phyloP scores from a whole-genome alignment of 129 eudicot species.

The Deinandra increscens region DNA sequence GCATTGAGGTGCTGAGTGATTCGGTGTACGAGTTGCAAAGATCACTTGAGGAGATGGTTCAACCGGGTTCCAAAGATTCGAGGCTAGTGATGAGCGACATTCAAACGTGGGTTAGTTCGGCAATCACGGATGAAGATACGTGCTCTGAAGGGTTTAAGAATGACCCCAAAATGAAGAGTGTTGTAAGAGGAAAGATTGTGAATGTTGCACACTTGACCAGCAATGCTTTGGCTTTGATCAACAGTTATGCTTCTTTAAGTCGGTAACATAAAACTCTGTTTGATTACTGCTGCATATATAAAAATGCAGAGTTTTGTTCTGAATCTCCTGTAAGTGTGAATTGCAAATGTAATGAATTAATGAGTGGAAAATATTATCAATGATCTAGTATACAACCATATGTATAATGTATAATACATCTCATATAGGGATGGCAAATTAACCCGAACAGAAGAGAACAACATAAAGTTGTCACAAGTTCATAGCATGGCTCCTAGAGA shows the following conservation, averaged over 20 bases:
- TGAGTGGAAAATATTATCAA: no score
- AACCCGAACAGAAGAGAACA: no score
- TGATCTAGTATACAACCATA: no score
- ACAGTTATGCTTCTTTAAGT: conserved; percentile 36
- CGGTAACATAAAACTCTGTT: no score
- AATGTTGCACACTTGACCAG: conserved; percentile 51
- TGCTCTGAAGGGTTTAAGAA: conserved; percentile 54
- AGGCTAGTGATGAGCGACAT: conserved; percentile 32
- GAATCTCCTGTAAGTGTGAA: no score
- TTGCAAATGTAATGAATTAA: no score
- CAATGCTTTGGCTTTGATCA: conserved; percentile 51
- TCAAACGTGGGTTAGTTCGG: conserved; percentile 70
- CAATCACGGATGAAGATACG: conserved; percentile 52
- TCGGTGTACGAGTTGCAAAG: conserved; percentile 31
- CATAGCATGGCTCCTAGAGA: no score
- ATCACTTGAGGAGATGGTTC: conserved; percentile 41
- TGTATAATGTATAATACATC: no score
- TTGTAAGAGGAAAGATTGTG: conserved; percentile 36
- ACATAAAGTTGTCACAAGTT: no score
- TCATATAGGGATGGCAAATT: no score
- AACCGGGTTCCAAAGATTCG: conserved; percentile 18
- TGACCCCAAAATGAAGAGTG: conserved; percentile 32
- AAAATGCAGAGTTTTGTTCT: no score
- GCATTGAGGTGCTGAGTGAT: conserved; percentile 40
- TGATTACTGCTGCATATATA: no score